Conservation (phyloP, 139 green algal species). For the Picochlorum sp. region DNA sequence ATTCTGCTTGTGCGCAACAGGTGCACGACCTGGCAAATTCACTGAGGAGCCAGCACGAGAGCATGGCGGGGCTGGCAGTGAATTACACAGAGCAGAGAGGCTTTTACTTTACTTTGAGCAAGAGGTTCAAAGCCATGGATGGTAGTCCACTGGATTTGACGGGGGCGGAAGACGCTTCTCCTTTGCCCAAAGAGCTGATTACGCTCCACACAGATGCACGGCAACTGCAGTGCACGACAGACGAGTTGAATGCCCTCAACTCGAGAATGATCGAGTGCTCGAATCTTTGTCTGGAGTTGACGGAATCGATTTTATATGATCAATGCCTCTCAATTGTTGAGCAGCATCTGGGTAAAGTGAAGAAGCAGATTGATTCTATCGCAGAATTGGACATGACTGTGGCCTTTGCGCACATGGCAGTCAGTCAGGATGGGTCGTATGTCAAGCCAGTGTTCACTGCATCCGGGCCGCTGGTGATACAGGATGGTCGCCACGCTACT, state of each 20-base stretch:
- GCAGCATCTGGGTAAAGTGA: conserved; percentile 46
- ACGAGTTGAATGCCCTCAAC: conserved; percentile 83
- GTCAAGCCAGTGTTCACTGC: conserved; percentile 28
- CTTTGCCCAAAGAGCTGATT: background rate
- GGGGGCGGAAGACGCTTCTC: background rate
- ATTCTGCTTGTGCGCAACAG: conserved; percentile 65
- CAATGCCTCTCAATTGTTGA: conserved; percentile 18
- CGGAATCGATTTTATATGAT: conserved; percentile 58
- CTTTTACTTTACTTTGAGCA: conserved; percentile 49
- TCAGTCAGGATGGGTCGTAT: conserved; percentile 13
- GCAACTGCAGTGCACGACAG: conserved; percentile 45
- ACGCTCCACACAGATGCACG: background rate
- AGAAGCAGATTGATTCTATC: conserved; percentile 59
- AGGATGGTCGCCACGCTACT: conserved; percentile 40
- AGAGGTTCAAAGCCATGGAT: background rate
- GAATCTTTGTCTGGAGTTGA: conserved; percentile 70
- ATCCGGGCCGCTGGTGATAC: conserved; percentile 33
- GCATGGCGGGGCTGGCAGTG: conserved; percentile 32
- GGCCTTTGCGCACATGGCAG: conserved; percentile 38
- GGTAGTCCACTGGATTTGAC: background rate
- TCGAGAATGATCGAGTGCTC: conserved; percentile 56
- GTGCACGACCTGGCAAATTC: conserved; percentile 55
- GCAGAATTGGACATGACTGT: conserved; percentile 73
- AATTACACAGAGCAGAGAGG: conserved; percentile 52
- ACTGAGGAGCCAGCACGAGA: conserved; percentile 8